Conservation (phyloP, 208 protist genomes). For the Acanthamoeba culbertsoni region DNA sequence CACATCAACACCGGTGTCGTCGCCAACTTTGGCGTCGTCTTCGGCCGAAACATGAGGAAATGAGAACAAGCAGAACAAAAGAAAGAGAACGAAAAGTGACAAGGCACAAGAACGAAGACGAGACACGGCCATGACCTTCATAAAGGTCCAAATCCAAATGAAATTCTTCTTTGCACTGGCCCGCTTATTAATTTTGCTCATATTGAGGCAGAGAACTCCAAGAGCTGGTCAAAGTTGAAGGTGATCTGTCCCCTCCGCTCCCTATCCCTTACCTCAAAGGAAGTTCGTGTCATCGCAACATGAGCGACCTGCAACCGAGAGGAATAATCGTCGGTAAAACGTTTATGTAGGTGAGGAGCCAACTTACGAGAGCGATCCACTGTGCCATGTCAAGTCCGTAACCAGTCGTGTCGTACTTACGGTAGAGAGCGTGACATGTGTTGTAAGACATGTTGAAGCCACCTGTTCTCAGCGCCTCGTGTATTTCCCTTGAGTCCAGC, state of each 20-base stretch:
- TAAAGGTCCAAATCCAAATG: too few species aligned
- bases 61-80: background rate
- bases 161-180: too few species aligned
- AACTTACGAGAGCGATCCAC: conserved; percentile 25
- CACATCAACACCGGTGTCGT: too few species aligned
- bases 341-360: too few species aligned
- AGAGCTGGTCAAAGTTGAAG: conserved; percentile 52
- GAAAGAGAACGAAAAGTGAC: background rate
- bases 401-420: conserved; percentile 51
- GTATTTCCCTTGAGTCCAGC: conserved; percentile 44
- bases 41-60: background rate
- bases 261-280: conserved; percentile 9
- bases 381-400: conserved; percentile 52
- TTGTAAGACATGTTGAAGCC: conserved; percentile 47
- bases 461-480: conserved; percentile 12
- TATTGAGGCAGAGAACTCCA: conserved; percentile 43
- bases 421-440: background rate
- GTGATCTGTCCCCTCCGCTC: background rate
- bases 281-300: conserved; percentile 42
- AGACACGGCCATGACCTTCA: too few species aligned
- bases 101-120: background rate
- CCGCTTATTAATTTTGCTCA: too few species aligned
- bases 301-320: background rate
- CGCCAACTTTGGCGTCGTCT: too few species aligned
- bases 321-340: background rate